Evolutionary conservation across 2,329 filamentous ascomycete genomes (phyloP), one percentile per base, ranked within the genome.

Genomic region (Neobulgaria alba): DNA sequence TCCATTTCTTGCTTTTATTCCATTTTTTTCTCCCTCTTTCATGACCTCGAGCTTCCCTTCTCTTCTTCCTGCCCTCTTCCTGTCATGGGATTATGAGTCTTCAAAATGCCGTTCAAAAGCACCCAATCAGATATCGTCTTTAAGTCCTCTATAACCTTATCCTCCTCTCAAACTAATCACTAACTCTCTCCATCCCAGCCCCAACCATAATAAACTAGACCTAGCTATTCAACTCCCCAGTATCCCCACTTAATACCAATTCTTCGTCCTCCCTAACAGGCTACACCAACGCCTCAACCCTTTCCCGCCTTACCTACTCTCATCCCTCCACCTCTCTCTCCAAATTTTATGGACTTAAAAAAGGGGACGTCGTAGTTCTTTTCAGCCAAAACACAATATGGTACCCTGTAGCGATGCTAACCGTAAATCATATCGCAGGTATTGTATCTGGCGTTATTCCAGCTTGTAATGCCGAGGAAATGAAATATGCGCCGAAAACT

Each of bases 381-480:
- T 82, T 81, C 60, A 71, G 69, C 38, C 72, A 72, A 16, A 83
- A 83, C 52, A 77, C 73, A 8, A 72, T 82, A 39, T 82, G 76
- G 76, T 82, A 81, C 51, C 77, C 78, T 0, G 71, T 81, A 4
- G 75, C 73, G 10, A 74, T 81, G 66, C 68, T 75, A 42, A 70
- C 71, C 0, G 68, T 70, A 2, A 62, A 77, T 5, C 67, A 65
- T 57, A 52, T 67, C 51, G 64, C 67, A 0, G 77, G 72, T 7
- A 67, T 75, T 20, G 72, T 81, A 1, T 75, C 69, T 2, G 78
- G 79, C 1, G 78, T 77, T 0, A 75, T 69, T 12, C 78, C 79
- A 0, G 78, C 77, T 0, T 83, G 82, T 58, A 80, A 75, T 41
- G 66, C 75, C 12, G 79, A 83, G 36, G 79, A 84, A 50, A 81